Conservation (phyloP, 2,329 filamentous ascomycete genomes). For the Acrodontium crateriforme region DNA sequence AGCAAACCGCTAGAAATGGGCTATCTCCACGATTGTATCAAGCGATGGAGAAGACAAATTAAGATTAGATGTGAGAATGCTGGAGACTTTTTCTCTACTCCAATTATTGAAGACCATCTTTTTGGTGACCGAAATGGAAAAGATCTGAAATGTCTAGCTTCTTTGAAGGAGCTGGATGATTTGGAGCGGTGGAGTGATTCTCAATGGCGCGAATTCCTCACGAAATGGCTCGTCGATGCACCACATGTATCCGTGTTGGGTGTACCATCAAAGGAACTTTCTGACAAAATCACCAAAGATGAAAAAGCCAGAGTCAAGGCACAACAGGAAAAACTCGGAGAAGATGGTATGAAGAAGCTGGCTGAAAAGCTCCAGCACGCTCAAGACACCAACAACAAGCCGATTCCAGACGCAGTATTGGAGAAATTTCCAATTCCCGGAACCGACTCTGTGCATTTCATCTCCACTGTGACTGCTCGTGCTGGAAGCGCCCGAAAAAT, state of each 20-base stretch:
- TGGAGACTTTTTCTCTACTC: conserved; percentile 66
- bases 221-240: conserved; percentile 72
- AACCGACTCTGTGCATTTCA: conserved; percentile 88
- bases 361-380: conserved; percentile 65
- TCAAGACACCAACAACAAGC: conserved; percentile 75
- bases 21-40: conserved; percentile 80
- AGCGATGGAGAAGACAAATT: conserved; percentile 64
- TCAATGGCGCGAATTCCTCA: conserved; percentile 72
- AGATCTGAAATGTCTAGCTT: conserved; percentile 28
- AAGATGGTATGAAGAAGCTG: conserved; percentile 65
- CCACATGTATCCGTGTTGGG: conserved; percentile 80
- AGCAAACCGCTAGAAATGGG: conserved; percentile 72
- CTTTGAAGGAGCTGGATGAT: conserved; percentile 43
- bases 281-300: conserved; percentile 66
- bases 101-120: conserved; percentile 82
- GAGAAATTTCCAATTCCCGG: conserved; percentile 69
- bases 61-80: conserved; percentile 75
- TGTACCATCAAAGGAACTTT: conserved; percentile 66
- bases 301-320: conserved; percentile 67
- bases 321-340: conserved; percentile 64
- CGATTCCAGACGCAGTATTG: conserved; percentile 71
- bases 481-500: conserved; percentile 63
- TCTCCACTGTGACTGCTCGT: conserved; percentile 71
- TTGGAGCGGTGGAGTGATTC: conserved; percentile 69
- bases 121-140: conserved; percentile 76